phyloP scores from a whole-genome alignment of 2,329 filamentous ascomycete genomes.

The Phialophora tarda region DNA sequence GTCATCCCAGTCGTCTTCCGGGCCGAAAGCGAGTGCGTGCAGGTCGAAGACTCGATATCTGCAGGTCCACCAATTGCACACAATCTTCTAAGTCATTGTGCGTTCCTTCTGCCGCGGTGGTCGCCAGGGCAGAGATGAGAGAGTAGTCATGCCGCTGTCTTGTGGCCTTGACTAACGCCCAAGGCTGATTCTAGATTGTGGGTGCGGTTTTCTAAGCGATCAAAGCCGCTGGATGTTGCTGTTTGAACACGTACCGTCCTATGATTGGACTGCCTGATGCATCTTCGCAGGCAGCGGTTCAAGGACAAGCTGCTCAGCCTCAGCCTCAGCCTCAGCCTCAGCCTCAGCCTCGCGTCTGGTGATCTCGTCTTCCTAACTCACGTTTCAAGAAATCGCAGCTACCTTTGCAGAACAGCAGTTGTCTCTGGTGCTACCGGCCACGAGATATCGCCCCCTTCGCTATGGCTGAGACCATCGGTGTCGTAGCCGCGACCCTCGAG shows the following conservation, averaged over 20 bases:
- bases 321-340: not conserved
- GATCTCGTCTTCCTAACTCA: not conserved
- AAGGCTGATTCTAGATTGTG: no score
- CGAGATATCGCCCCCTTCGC: not conserved
- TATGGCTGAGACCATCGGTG: conserved; percentile 25
- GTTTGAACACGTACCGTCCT: not conserved
- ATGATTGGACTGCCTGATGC: conserved; percentile 1
- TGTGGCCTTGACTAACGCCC: no score
- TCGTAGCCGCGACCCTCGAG: conserved; percentile 24
- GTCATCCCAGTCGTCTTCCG: no score
- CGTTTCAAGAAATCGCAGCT: not conserved
- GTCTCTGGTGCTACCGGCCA: not conserved
- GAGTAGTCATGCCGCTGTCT: no score
- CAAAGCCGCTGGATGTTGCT: no score
- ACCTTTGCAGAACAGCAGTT: not conserved
- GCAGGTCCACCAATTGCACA: no score
- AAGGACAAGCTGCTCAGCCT: not conserved
- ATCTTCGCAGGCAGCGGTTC: not conserved
- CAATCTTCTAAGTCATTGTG: no score
- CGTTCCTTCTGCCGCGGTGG: no score
- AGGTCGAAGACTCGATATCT: no score
- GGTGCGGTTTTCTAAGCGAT: no score
- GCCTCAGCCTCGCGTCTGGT: not conserved
- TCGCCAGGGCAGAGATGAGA: no score
- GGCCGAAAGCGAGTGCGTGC: no score